A percentile compares a stretch with the other conserved stretches of the same genome.
These are phyloP conservation scores for Ogataea glucozyma DNA, from an alignment of 805 yeast genomes.

Conservation along the genomic window DNA sequence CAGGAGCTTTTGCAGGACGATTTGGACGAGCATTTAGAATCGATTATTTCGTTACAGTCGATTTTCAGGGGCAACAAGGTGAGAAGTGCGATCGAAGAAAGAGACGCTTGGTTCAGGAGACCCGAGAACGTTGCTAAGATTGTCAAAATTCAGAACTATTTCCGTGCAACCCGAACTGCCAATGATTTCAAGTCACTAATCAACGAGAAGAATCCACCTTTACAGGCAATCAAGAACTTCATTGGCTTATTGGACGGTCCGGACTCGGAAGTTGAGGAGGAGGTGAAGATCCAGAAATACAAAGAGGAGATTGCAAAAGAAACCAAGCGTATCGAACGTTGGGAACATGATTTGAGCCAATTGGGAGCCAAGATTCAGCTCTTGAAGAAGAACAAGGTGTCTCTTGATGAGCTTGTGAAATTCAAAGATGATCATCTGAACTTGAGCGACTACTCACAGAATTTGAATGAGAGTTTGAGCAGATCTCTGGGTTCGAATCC, in stretches of 20 bases:
- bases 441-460: constrained; percentile 28
- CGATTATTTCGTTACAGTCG: constrained; percentile 54
- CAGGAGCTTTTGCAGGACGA: constrained; percentile 56
- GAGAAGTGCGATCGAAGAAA: constrained; percentile 39
- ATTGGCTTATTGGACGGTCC: constrained; percentile 70
- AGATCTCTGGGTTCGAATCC: constrained; percentile 26
- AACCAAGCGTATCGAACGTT: constrained; percentile 66
- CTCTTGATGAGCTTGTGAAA: constrained; percentile 64
- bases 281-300: constrained; percentile 62
- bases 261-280: constrained; percentile 68
- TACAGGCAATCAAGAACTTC: constrained; percentile 73
- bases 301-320: constrained; percentile 70
- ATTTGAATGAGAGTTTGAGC: constrained; percentile 26
- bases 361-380: constrained; percentile 77
- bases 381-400: constrained; percentile 74
- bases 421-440: constrained; percentile 39
- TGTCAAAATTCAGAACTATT: constrained; percentile 69
- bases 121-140: constrained; percentile 56
- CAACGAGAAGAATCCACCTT: constrained; percentile 71
- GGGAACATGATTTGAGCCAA: constrained; percentile 74
- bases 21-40: constrained; percentile 44
- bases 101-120: constrained; percentile 48
- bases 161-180: constrained; percentile 67
- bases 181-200: constrained; percentile 74
- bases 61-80: constrained; percentile 47